These are phyloP conservation scores for Ambrosia trifida DNA, from an alignment of 129 eudicot species.

Conservation along the genomic window DNA sequence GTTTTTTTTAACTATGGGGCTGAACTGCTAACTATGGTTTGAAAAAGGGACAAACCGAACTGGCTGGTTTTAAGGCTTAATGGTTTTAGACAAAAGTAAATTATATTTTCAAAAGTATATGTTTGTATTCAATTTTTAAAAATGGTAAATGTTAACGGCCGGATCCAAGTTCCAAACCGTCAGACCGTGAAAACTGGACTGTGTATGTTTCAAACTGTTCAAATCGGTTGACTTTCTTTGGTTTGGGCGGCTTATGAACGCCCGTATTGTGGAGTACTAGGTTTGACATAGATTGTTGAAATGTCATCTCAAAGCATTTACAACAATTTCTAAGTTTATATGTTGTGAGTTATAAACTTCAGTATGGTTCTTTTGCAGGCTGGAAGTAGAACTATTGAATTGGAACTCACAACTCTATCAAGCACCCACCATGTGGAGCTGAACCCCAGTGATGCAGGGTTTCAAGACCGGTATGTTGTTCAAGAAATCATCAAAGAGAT, in stretches of 20 bases:
- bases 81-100: too few species aligned
- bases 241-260: neutral
- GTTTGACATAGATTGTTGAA: neutral
- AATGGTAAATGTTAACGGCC: too few species aligned
- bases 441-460: constrained; percentile 95
- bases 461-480: constrained; percentile 88
- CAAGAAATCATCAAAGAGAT: constrained; percentile 93
- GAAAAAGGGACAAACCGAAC: too few species aligned
- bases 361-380: constrained; percentile 49
- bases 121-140: too few species aligned
- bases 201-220: too few species aligned
- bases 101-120: too few species aligned
- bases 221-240: neutral
- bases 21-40: too few species aligned
- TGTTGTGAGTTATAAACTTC: neutral
- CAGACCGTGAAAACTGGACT: too few species aligned
- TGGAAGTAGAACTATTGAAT: constrained; percentile 77
- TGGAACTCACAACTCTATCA: constrained; percentile 86
- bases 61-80: too few species aligned
- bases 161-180: too few species aligned
- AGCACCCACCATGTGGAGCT: constrained; percentile 90
- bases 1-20: too few species aligned
- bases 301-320: neutral
- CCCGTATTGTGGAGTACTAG: neutral
- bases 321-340: neutral